Percentiles rank a stretch among this genome's conserved stretches.
phyloP scores from a whole-genome alignment of 2,329 filamentous ascomycete species.

The Penicillium sclerotigenum region DNA sequence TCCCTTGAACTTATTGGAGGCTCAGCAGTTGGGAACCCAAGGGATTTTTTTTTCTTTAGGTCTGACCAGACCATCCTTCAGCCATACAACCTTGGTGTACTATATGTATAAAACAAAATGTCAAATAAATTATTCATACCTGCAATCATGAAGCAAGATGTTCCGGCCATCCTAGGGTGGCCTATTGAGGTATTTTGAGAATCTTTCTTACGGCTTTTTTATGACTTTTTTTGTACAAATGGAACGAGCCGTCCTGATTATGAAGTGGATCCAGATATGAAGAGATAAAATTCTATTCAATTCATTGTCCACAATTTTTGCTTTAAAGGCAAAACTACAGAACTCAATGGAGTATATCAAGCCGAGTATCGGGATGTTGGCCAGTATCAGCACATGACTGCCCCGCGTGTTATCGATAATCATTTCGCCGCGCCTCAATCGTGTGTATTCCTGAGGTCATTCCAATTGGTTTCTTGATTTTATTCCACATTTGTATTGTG shows the following conservation, averaged over 20 bases:
- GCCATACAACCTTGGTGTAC: neutral
- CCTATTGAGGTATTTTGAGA: neutral
- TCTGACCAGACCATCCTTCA: neutral
- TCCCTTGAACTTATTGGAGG: neutral
- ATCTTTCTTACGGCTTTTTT: neutral
- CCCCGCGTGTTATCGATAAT: slow-evolving; percentile 25
- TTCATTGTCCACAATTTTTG: neutral
- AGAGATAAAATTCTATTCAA: neutral
- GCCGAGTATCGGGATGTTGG: neutral
- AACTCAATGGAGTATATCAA: neutral
- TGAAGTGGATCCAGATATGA: neutral
- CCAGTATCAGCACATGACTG: slow-evolving; percentile 23
- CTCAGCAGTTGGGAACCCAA: neutral
- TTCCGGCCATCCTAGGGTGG: neutral
- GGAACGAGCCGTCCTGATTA: neutral
- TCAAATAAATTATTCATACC: slow-evolving; percentile 7
- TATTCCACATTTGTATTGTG: neutral
- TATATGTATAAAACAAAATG: slow-evolving; percentile 10
- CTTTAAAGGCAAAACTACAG: neutral
- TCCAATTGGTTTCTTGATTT: neutral
- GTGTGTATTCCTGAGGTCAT: neutral
- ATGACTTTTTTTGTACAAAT: neutral
- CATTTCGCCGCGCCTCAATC: neutral
- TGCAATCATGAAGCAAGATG: neutral
- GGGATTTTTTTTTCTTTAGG: neutral